phyloP scores from a whole-genome alignment of 805 yeast genomes.

The Huiozyma naganishii region DNA sequence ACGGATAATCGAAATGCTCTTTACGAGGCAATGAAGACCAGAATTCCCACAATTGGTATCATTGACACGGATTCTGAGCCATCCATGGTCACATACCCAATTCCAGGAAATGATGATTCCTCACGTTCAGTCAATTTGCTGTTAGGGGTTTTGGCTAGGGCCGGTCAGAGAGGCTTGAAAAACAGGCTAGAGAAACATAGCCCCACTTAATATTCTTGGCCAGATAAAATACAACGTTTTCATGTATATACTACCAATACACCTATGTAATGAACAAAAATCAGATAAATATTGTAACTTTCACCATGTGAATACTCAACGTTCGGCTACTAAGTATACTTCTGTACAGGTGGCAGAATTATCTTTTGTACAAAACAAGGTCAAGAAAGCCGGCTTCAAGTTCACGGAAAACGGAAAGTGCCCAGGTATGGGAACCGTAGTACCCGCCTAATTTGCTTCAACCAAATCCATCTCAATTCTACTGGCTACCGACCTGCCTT shows the following conservation, averaged over 20 bases:
- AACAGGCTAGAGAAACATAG: slow-evolving; percentile 35
- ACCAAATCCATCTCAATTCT: no score
- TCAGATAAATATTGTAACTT: not conserved
- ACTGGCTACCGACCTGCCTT: no score
- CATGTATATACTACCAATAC: not conserved
- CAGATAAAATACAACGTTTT: not conserved
- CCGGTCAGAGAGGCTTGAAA: slow-evolving; percentile 70
- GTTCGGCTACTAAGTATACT: no score
- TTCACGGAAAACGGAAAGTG: no score
- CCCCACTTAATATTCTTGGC: not conserved
- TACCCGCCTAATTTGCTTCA: no score
- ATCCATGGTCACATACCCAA: slow-evolving; percentile 78
- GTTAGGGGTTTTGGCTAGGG: slow-evolving; percentile 71
- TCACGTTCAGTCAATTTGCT: slow-evolving; percentile 69
- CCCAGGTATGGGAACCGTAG: no score
- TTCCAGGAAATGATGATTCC: slow-evolving; percentile 94
- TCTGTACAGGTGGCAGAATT: no score
- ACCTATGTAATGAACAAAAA: not conserved
- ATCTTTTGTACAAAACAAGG: no score
- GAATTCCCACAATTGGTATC: slow-evolving; percentile 88
- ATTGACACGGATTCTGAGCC: slow-evolving; percentile 94
- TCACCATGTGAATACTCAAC: not conserved
- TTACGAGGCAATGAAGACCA: slow-evolving; percentile 66
- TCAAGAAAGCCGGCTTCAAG: no score
- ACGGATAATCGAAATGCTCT: slow-evolving; percentile 73